These are phyloP conservation scores for Ophiocordyceps camponoti-saundersi DNA, from an alignment of 2,329 filamentous ascomycete species.

Conservation along the genomic window DNA sequence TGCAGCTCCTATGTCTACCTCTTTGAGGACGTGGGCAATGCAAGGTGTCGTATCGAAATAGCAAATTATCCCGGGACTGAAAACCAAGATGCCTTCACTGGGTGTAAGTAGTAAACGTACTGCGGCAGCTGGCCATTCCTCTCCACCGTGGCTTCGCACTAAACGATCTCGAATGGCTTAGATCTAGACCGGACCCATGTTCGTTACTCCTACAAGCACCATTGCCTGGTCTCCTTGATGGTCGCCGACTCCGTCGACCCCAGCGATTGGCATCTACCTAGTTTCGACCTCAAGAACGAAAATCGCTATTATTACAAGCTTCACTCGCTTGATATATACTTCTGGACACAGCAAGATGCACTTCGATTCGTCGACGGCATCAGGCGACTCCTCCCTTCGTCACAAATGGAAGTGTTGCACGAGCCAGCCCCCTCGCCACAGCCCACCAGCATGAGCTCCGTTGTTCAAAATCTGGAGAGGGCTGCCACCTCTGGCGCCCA, in stretches of 20 bases:
- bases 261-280: conserved; percentile 59
- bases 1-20: conserved; percentile 67
- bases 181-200: conserved; percentile 49
- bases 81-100: conserved; percentile 65
- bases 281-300: conserved; percentile 55
- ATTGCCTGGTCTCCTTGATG: conserved; percentile 50
- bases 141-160: neutral
- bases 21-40: conserved; percentile 53
- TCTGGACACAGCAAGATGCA: conserved; percentile 61
- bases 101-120: conserved; percentile 37
- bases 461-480: conserved; percentile 59
- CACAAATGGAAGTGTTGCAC: conserved; percentile 45
- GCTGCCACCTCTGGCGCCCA: conserved; percentile 47
- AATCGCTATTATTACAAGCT: conserved; percentile 67
- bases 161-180: conserved; percentile 13
- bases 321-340: conserved; percentile 61
- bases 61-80: conserved; percentile 59
- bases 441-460: conserved; percentile 40
- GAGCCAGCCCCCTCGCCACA: conserved; percentile 38
- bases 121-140: too few relatives aligned
- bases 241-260: conserved; percentile 36
- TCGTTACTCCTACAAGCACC: conserved; percentile 58
- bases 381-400: conserved; percentile 42
- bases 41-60: conserved; percentile 55
- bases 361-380: conserved; percentile 53